Base-by-base conservation (phyloP, 495 filamentous ascomycete species). In the Xylaria telfairii region DNA sequence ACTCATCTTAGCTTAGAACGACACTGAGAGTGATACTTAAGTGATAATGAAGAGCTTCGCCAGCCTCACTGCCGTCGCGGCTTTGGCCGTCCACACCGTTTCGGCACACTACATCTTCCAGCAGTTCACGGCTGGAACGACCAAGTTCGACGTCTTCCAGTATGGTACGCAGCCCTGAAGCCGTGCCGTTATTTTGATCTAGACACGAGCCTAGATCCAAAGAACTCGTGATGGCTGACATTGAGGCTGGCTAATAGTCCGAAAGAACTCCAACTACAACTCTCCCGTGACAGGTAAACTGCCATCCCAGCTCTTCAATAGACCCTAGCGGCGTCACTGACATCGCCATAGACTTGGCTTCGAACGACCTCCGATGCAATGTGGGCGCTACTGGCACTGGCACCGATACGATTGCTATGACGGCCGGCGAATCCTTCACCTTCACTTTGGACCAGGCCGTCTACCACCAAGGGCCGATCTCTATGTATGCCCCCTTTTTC, bases 401-500 rank as follows among this genome's bases (percentile, higher is more conserved):
- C 24, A 86, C 85, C 0, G 61, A 77, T 8, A 83, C 78, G 1
- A 71, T 77, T 17, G 78, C 78, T 0, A 77, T 83, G 37, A 81
- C 81, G 56, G 81, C 86, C 4, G 86, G 86, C 2, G 76, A 81
- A 13, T 68, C 72, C 17, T 74, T 86, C 46, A 79, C 76, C 12
- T 85, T 83, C 69, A 81, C 79, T 10, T 79, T 80, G 10, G 81
- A 81, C 37, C 9, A 77, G 42, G 78, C 85, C 34, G 85, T 86
- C 61, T 87, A 86, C 72, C 85, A 87, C 69, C 84, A 86, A 73
- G 85, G 85, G 3, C 85, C 84, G 21, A 76, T 86, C 47, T 77
- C 83, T 19, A 82, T 85, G 74, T 78, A 69, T 6, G 24, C n/a
- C 12, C 8, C 13, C 4, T 17, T 6, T 30, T n/a, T 24, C 3